Base-by-base conservation (phyloP, 768 basidiomycete genomes). In the Suillus subaureus region DNA sequence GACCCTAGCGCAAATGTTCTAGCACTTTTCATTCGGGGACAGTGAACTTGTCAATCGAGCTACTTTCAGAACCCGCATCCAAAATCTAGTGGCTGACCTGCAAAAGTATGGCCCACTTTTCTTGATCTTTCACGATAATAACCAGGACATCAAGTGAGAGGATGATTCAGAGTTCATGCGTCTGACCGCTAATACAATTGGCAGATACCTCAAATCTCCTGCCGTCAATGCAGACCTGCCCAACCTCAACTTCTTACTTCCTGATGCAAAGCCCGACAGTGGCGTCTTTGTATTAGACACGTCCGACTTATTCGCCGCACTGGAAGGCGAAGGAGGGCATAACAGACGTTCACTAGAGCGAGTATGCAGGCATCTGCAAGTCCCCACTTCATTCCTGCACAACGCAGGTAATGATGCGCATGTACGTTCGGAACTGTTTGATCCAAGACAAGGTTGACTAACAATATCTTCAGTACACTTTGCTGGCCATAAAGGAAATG, bases 401-500 rank as follows among this genome's bases (percentile, higher is more conserved):
- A 96, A 96, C 71, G 93, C 92, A 1, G 93, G 93, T 0, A 95
- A 94, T 71, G 92, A 95, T 74, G 93, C 93, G 1, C 83, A 90
- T 73, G 93, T 94, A 70, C 49, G 88, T 74, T 78, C 6, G 33
- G 47, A 26, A 37, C 6, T 26, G 52, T 42, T 61, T 23, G 21
- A 23, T 16, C 21, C 9, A 23, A 26, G 23, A 40, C 58, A 13
- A 35, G 2, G 13, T 35, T 74, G 18, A 71, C 12, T 11, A 40
- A 45, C n/a, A 4, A 64, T 11, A 65, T n/a, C 31, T 57, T 45
- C 68, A 95, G 93, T 92, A 87, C 70, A 93, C 92, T 2, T 79
- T 94, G 64, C 75, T 85, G 54, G 86, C 87, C 15, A 73, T 92
- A 73, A 84, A 83, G 63, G 75, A 81, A 35, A 94, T 96, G 93